These are phyloP conservation scores for Colletotrichum tofieldiae DNA, from an alignment of 2,329 filamentous ascomycete species.

Conservation along the genomic window DNA sequence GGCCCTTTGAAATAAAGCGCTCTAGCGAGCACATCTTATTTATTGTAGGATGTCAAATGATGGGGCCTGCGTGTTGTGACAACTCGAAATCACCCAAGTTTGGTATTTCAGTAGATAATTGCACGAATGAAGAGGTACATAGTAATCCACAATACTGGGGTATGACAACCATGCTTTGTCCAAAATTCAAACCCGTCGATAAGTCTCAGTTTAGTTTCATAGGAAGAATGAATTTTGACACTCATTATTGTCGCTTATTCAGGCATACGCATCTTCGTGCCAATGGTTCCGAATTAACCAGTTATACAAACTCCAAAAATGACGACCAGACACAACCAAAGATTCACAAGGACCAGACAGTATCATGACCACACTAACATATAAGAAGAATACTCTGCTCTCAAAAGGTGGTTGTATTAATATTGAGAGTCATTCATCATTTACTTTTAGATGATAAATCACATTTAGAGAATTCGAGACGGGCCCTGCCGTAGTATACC, in stretches of 20 bases:
- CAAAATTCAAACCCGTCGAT: accelerated
- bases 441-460: not conserved
- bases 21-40: not conserved
- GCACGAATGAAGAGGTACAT: not conserved
- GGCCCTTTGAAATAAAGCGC: slow-evolving; percentile 30
- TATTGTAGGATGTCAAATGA: not conserved
- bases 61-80: not conserved
- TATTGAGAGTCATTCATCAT: slow-evolving; percentile 12
- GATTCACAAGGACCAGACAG: no score
- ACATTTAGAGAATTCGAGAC: slow-evolving; percentile 3
- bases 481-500: slow-evolving; percentile 37
- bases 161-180: not conserved
- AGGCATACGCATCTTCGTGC: no score
- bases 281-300: no score
- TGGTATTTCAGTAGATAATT: slow-evolving; percentile 27
- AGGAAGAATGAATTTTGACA: no score
- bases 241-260: no score
- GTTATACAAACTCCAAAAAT: no score
- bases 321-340: no score
- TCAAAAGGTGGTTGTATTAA: slow-evolving; percentile 22
- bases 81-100: not conserved
- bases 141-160: not conserved
- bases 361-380: no score
- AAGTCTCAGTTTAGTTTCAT: no score
- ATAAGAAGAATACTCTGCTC: no score